These are phyloP conservation scores for Toxoplasma gondii DNA, from an alignment of 169 alveolate genomes.

Conservation along the genomic window DNA sequence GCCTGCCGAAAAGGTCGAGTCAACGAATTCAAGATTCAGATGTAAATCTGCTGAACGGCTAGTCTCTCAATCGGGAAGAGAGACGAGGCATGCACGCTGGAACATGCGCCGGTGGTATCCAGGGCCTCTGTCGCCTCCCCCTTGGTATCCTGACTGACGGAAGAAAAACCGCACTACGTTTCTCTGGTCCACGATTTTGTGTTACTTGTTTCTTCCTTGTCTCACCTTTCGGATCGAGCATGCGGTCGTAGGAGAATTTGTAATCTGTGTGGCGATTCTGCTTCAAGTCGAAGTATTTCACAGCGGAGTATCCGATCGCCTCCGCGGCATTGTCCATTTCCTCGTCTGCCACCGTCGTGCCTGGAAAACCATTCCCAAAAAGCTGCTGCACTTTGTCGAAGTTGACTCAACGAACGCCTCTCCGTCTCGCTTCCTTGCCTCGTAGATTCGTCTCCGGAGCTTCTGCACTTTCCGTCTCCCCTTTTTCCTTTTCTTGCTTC, in stretches of 20 bases:
- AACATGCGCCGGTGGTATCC: no score
- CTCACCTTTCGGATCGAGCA: constrained; percentile 98
- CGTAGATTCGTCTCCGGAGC: not conserved
- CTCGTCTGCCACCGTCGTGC: constrained; percentile 30
- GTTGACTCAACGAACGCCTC: not conserved
- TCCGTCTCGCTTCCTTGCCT: not conserved
- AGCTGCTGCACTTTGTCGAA: not conserved
- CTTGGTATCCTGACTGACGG: no score
- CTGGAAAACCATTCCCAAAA: not conserved
- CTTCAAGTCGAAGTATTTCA: constrained; percentile 97
- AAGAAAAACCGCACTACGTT: no score
- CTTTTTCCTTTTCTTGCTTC: not conserved
- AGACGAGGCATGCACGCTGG: no score
- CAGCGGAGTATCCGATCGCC: constrained; percentile 96
- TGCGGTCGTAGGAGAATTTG: constrained; percentile 95
- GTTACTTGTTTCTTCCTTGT: no score
- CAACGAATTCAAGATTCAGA: no score
- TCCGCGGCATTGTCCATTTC: constrained; percentile 89
- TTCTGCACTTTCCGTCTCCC: not conserved
- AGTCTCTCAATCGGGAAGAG: no score
- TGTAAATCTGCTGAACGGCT: no score
- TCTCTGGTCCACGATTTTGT: no score
- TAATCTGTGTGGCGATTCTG: constrained; percentile 95
- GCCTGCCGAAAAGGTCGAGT: no score
- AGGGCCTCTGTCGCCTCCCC: no score